Evolutionary conservation across 495 filamentous ascomycete species (phyloP), one percentile per base, ranked within the genome.

Genomic region (Aspergillus carlsbadensis): DNA sequence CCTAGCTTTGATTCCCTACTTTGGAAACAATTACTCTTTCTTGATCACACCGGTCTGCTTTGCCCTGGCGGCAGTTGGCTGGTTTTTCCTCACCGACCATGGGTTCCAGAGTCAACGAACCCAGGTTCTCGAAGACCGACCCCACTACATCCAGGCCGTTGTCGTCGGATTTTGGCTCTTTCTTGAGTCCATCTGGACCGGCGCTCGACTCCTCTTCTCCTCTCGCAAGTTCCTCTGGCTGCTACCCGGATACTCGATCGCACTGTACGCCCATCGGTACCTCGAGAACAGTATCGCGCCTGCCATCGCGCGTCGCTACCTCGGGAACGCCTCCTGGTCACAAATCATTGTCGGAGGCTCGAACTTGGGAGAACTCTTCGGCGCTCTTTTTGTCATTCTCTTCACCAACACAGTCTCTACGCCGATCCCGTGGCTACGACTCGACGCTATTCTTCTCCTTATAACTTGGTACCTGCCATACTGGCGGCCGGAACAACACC

Each of bases 1-100:
- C 10, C 63, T 79, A 8, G 67, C 62, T 36, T 58, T 77, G 43
- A 74, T 78, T 41, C 70, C 73, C 20, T 57, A 58, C 14, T 61
- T 77, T 33, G 76, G 76, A 22, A 75, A 78, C 59, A 78, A 77
- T 58, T 74, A 73, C 54, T 69, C 75, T 15, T 75, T 75, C 60
- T 59, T 77, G 34, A 64, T 78, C 46, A 74, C 72, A 0, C 71
- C 74, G 10, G 60, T 75, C 35, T 73, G 70, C 61, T 79, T 77
- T 60, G 47, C 58, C 10, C 21, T 66, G 24, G 63, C 68, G 13
- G 68, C 68, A 37, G 52, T 65, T 42, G 41, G 63, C 42, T 77
- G 73, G 75, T 65, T 63, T 48, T 77, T 73, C 60, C 56, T 78
- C 42, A 49, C 52, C 17, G 65, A 70, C 37, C 56, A 74, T n/a